These are phyloP conservation scores for Juglanconis juglandina DNA, from an alignment of 2,329 filamentous ascomycete species.

Conservation along the genomic window DNA sequence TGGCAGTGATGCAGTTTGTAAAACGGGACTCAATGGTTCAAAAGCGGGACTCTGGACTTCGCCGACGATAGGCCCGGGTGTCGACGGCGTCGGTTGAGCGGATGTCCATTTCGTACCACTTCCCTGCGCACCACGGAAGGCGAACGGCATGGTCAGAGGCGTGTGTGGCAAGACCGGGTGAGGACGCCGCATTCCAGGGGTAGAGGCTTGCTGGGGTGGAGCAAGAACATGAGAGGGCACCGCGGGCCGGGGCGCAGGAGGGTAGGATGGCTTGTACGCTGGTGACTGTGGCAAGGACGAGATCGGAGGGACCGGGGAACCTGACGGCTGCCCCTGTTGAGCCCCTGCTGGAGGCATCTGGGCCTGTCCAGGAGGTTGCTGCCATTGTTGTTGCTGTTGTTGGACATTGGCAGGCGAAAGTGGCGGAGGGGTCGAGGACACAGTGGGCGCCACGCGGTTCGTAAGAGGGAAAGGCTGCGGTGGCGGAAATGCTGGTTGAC, in stretches of 20 bases:
- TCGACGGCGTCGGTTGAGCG: slow-evolving; percentile 52
- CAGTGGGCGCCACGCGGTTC: slow-evolving; percentile 7
- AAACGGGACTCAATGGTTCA: slow-evolving; percentile 58
- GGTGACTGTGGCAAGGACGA: slow-evolving; percentile 18
- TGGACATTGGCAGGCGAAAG: slow-evolving; percentile 5
- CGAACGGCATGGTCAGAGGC: slow-evolving; percentile 14
- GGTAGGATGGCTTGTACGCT: slow-evolving; percentile 6
- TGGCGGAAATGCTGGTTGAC: slow-evolving; percentile 12
- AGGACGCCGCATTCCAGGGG: slow-evolving; percentile 8
- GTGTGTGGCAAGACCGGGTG: slow-evolving; percentile 21
- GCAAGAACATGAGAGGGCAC: slow-evolving; percentile 12
- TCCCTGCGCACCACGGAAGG: slow-evolving; percentile 20
- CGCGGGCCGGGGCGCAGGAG: slow-evolving; percentile 22
- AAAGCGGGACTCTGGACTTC: slow-evolving; percentile 50
- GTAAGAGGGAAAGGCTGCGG: slow-evolving; percentile 4
- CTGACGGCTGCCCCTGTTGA: slow-evolving; percentile 4
- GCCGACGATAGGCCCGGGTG: slow-evolving; percentile 41
- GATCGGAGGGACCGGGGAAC: not conserved
- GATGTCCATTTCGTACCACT: slow-evolving; percentile 58
- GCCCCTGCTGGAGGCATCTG: not conserved
- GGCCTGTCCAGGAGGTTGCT: slow-evolving; percentile 6
- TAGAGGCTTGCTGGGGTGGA: slow-evolving; percentile 6
- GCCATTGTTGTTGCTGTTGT: slow-evolving; percentile 12
- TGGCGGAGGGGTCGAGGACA: slow-evolving; percentile 11
- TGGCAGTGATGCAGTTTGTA: slow-evolving; percentile 33